Evolutionary conservation across 2,329 filamentous ascomycete species (phyloP), one percentile per base, ranked within the genome.

Genomic region (Trichoderma sp.): DNA sequence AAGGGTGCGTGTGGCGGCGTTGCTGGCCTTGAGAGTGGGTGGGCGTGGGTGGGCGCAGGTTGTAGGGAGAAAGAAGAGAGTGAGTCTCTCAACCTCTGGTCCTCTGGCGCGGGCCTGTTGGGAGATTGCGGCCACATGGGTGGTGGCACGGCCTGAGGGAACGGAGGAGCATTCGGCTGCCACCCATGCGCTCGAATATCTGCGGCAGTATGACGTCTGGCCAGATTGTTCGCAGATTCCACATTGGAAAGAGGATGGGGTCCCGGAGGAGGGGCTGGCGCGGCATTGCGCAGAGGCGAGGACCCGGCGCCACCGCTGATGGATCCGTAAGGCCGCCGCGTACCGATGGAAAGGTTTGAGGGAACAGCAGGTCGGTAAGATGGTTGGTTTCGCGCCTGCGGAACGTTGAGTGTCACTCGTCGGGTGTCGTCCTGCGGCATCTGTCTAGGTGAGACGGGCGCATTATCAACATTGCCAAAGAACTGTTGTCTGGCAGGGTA

Each of bases 111-210:
- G 5, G 77, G 76, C 10, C 86, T 82, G 71, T 76, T 86, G 0
- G 86, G 86, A 10, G 86, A 88, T 3, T 85, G 80, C 0, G 86
- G 86, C 83, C 85, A 88, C 16, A 83, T 82, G 3, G 80, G 78
- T 0, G 84, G 82, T 10, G 83, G 79, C 2, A 83, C 79, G 13
- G 89, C 89, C 4, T 90, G 89, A 8, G 86, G 84, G 76, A 89
- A 91, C 13, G 90, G 91, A 5, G 90, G 91, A 30, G 87, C 84
- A 52, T 71, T 73, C 8, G 84, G 84, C 71, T 89, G 90, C 89
- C 92, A 95, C 46, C 91, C 93, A 77, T 94, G 91, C 74, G 94
- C 91, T 65, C 96, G 90, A 74, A 99, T 98, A 77, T 99, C 96
- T 69, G 96, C 96, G 49, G 94, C 95, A 1, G 96, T 99, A 80